Percentiles rank a stretch among this genome's conserved stretches.
phyloP scores from a whole-genome alignment of 176 grass and related monocot genomes.

The Dendrocalamus sinicus region DNA sequence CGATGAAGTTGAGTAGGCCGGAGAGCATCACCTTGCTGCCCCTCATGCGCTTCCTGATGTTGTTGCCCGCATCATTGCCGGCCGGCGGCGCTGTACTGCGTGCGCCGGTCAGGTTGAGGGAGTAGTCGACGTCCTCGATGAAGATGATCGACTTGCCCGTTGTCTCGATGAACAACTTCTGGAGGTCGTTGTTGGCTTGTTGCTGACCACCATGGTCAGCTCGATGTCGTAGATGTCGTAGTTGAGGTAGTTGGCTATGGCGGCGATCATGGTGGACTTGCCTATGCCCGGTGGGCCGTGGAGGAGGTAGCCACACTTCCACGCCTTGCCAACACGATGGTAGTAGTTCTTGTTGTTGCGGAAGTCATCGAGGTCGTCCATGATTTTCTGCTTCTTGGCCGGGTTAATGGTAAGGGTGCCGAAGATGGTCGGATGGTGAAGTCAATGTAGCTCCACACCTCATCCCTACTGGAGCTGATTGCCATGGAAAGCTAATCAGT shows the following conservation, averaged over 20 bases:
- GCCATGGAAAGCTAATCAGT: too few relatives aligned
- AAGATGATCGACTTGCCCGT: conserved; percentile 73
- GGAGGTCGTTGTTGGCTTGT: conserved; percentile 33
- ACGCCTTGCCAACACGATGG: conserved; percentile 27
- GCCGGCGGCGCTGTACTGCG: not conserved
- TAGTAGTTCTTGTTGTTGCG: conserved; percentile 29
- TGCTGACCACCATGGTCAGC: conserved; percentile 38
- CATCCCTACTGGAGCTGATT: too few relatives aligned
- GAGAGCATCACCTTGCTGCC: conserved; percentile 25
- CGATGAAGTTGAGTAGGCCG: conserved; percentile 45
- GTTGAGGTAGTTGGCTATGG: conserved; percentile 44
- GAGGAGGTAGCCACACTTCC: conserved; percentile 42
- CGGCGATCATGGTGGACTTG: conserved; percentile 43
- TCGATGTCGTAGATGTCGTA: conserved; percentile 43
- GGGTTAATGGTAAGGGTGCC: conserved; percentile 57
- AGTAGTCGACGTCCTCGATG: conserved; percentile 97
- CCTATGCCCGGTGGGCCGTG: conserved; percentile 20
- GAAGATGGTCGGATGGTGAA: conserved; percentile 59
- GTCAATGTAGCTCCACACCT: conserved; percentile 43
- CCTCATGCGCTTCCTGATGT: not conserved
- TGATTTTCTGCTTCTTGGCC: conserved; percentile 47
- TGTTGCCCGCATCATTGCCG: not conserved
- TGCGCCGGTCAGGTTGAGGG: conserved; percentile 61
- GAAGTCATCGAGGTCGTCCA: conserved; percentile 57
- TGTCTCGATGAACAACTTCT: conserved; percentile 46